phyloP scores from a whole-genome alignment of 2,329 filamentous ascomycete species.

The Venturia effusa region DNA sequence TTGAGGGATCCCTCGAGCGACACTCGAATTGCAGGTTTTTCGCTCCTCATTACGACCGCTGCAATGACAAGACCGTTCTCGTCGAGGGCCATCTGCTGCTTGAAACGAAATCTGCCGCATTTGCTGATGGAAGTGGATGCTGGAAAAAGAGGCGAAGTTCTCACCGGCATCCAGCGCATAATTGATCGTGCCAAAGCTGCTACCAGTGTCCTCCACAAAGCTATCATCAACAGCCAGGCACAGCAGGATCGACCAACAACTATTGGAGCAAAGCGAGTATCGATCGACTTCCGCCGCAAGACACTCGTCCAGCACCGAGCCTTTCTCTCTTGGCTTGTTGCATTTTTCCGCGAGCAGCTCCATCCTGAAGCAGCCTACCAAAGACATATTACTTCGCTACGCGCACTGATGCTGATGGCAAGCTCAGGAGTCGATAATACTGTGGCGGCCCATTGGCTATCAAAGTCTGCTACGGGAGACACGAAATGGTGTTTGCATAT shows the following conservation, averaged over 20 bases:
- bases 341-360: slow-evolving; percentile 63
- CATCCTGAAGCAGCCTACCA: slow-evolving; percentile 80
- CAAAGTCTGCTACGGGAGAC: slow-evolving; percentile 39
- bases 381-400: slow-evolving; percentile 71
- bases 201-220: slow-evolving; percentile 39
- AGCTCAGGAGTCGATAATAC: slow-evolving; percentile 53
- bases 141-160: slow-evolving; percentile 64
- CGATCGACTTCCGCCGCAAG: slow-evolving; percentile 13
- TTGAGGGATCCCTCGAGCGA: slow-evolving; percentile 25
- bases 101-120: slow-evolving; percentile 55
- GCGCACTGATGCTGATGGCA: slow-evolving; percentile 56
- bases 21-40: slow-evolving; percentile 70
- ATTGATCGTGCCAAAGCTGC: slow-evolving; percentile 63
- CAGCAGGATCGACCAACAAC: not conserved
- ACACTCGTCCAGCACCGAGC: slow-evolving; percentile 39
- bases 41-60: slow-evolving; percentile 65
- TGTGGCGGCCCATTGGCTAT: slow-evolving; percentile 27
- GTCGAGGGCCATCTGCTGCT: slow-evolving; percentile 45
- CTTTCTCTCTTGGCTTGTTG: slow-evolving; percentile 66
- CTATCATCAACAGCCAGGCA: slow-evolving; percentile 12
- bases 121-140: slow-evolving; percentile 79
- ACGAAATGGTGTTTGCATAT: slow-evolving; percentile 39
- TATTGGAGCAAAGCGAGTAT: not conserved
- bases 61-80: slow-evolving; percentile 66
- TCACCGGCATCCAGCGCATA: slow-evolving; percentile 60